Evolutionary conservation across 805 yeast species (phyloP), one percentile per base, ranked within the genome.

Genomic region (Candida krabiensis): DNA sequence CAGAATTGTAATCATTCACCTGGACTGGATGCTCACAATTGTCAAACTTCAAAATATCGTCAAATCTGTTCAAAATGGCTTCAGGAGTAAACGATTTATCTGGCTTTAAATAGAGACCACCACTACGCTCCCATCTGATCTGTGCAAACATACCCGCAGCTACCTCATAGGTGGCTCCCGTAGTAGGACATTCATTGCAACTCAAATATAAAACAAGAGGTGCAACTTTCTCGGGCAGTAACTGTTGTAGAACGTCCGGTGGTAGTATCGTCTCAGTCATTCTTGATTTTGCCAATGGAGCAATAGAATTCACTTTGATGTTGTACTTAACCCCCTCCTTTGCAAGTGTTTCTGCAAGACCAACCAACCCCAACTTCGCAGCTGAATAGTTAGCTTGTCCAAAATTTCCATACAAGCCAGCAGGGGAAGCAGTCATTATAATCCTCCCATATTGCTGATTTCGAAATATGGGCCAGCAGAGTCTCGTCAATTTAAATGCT

Each of bases 341-440:
- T 18, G 97, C 96, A 57, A 90, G 76, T 7, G 97, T 89, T 65
- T 91, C 96, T 32, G 95, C 84, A 53, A 91, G 79, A 9, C 97
- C 98, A 40, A 91, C 86, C 37, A 89, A 69, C 13, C 86, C 98
- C 46, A 86, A 69, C 64, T 91, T 91, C 16, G 96, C 97, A 19
- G 96, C 90, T 1, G 96, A 81, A 67, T 91, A 91, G 68, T 91
- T 91, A 28, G 96, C 79, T 68, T 91, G 99, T 34, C 99, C 99
- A 66, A 90, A 91, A 67, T 89, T 89, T 46, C 99, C 99, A 61
- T 84, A 91, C 49, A 91, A 73, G 16, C 99, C 99, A 24, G 98
- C 98, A 4, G 98, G 96, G 4, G 96, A 89, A 19, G 96, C 80
- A n/a, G 97, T 90, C 74, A 88, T 90, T 54, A 91, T 66, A 52